These are phyloP conservation scores for Cercophora samala DNA, from an alignment of 495 filamentous ascomycete genomes.

Conservation along the genomic window DNA sequence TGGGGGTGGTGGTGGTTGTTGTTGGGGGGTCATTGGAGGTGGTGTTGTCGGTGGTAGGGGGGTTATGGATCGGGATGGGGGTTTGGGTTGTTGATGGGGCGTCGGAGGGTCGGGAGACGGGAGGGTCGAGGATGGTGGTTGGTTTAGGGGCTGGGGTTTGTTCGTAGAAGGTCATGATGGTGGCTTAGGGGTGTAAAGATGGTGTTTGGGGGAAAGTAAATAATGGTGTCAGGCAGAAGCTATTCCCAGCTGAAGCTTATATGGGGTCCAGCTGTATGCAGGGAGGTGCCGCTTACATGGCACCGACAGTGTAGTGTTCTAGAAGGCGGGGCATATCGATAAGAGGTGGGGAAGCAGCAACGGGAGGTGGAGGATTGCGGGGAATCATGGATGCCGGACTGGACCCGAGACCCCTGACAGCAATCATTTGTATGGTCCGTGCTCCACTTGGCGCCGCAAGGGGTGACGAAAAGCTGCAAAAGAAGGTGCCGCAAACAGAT, in stretches of 20 bases:
- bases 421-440: conserved; percentile 2
- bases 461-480: neutral
- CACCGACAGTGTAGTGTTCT: neutral
- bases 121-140: neutral
- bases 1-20: neutral
- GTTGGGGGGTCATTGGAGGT: neutral
- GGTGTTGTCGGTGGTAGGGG: neutral
- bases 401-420: neutral
- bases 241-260: neutral
- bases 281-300: neutral
- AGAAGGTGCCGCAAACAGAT: neutral
- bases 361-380: neutral
- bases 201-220: neutral
- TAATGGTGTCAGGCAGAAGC: neutral
- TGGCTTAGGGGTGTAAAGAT: neutral
- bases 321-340: neutral
- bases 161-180: conserved; percentile 12
- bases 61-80: neutral
- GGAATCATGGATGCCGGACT: neutral
- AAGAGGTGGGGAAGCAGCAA: neutral
- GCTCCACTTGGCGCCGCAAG: conserved; percentile 1
- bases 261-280: neutral
- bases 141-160: neutral
- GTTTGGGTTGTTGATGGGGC: neutral
- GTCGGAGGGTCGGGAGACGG: neutral